Base-by-base conservation (phyloP, 768 basidiomycete genomes). In the Leccinum rimulosum region DNA sequence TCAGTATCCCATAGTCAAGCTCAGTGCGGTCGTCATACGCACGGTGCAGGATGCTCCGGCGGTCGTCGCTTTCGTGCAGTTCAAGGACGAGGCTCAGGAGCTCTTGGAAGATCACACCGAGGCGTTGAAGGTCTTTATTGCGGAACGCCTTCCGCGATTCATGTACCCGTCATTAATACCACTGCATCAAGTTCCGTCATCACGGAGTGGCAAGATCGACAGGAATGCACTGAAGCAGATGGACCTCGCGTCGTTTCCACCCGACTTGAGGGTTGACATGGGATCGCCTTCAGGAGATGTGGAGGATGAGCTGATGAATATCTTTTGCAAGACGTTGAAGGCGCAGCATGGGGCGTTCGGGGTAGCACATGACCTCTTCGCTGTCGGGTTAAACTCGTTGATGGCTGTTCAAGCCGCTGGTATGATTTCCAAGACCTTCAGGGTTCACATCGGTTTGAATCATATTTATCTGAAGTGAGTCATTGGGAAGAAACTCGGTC, bases 341-440 rank as follows among this genome's bases (percentile, higher is more conserved):
- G 59, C 65, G 19, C 63, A 61, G 8, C 62, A 55, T 43, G 58
- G 64, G 30, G 50, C 55, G 17, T 71, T 71, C 28, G 70, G 70
- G 17, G 67, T 65, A 22, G 64, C 61, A 8, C 70, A 70, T n/a
- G 70, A 71, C 49, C 56, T 71, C 22, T 71, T 71, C 47, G 69
- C 70, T 15, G 58, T 71, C 15, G 70, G 70, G 28, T 48, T 71
- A 64, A 72, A 71, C 59, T 70, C 70, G 25, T 52, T 72, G 51
- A 72, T 71, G 70, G 70, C 70, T 10, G 70, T 71, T n/a, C 70
- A 72, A 57, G 70, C 68, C 1, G 70, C 70, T 50, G 70, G 70
- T 36, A 10, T 66, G 28, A 55, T 72, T 28, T 68, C 70, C 31
- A 71, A 68, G 64, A 72, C 68, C 6, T 71, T 71, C 50, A 60